A percentile compares a stretch with the other conserved stretches of the same genome.
Conservation (phyloP, 495 filamentous ascomycete genomes). For the Thermothielavioides terrestris region DNA sequence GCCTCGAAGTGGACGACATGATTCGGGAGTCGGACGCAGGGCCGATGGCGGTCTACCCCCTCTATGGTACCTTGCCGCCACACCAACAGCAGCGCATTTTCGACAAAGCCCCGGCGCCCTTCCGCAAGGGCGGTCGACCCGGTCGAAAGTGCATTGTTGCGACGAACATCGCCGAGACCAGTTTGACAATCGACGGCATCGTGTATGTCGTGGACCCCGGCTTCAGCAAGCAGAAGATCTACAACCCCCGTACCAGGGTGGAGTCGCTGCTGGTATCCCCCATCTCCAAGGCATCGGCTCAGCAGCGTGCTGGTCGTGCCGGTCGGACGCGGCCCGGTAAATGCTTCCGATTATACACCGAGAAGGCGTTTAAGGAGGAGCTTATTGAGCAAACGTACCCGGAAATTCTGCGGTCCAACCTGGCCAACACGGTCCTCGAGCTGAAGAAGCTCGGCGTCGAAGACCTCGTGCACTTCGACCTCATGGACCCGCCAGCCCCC, state of each 20-base stretch:
- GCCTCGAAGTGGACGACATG: slow-evolving; percentile 84
- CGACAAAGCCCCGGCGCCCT: slow-evolving; percentile 69
- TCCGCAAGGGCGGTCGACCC: slow-evolving; percentile 65
- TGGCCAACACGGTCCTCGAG: slow-evolving; percentile 89
- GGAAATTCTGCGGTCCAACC: slow-evolving; percentile 88
- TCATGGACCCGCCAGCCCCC: slow-evolving; percentile 97
- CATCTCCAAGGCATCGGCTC: slow-evolving; percentile 96
- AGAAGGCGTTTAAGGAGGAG: slow-evolving; percentile 95
- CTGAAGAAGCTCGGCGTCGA: slow-evolving; percentile 95
- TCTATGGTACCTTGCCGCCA: slow-evolving; percentile 90
- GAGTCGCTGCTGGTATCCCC: slow-evolving; percentile 93
- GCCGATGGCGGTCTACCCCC: slow-evolving; percentile 79
- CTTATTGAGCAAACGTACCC: slow-evolving; percentile 95
- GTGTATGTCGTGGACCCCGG: slow-evolving; percentile 98
- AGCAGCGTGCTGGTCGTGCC: slow-evolving; percentile 95
- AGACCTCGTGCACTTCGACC: slow-evolving; percentile 94
- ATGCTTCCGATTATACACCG: slow-evolving; percentile 95
- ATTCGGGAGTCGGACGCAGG: slow-evolving; percentile 81
- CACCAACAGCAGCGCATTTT: slow-evolving; percentile 92
- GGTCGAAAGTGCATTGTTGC: slow-evolving; percentile 93
- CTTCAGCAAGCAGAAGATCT: slow-evolving; percentile 99
- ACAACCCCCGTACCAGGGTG: slow-evolving; percentile 92
- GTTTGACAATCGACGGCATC: slow-evolving; percentile 96
- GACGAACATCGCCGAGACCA: slow-evolving; percentile 97
- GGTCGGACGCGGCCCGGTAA: slow-evolving; percentile 97